phyloP scores from a whole-genome alignment of 768 basidiomycete species.

The Trametes meyenii region DNA sequence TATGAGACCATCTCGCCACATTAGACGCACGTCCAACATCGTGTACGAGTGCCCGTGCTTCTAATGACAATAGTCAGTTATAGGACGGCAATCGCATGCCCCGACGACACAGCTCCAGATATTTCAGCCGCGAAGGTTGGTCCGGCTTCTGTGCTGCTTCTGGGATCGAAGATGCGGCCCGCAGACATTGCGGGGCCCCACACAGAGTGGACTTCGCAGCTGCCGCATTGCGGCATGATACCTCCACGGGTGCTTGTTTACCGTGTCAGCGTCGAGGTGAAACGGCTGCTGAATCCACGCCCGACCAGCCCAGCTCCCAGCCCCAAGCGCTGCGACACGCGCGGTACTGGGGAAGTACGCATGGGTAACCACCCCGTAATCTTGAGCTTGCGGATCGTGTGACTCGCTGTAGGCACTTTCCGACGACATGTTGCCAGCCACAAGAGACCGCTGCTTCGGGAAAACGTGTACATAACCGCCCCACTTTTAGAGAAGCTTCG shows the following conservation, averaged over 20 bases:
- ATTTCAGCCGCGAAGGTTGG: background rate
- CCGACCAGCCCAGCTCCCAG: too few species aligned
- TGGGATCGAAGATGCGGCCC: background rate
- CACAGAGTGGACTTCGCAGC: background rate
- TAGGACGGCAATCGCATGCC: too few species aligned
- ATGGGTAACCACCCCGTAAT: slow-evolving; percentile 1
- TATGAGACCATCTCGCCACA: too few species aligned
- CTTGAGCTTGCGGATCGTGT: slow-evolving; percentile 5
- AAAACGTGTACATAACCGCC: background rate
- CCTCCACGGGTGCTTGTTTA: background rate
- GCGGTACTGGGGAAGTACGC: too few species aligned
- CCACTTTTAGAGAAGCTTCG: background rate
- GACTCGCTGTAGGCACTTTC: background rate
- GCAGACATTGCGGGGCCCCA: background rate
- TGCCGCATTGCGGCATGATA: background rate
- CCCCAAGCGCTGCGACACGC: too few species aligned
- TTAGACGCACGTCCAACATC: too few species aligned
- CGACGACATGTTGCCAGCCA: background rate
- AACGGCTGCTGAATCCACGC: background rate
- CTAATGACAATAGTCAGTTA: too few species aligned
- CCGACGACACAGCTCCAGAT: too few species aligned
- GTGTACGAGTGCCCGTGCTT: too few species aligned
- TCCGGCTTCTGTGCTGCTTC: background rate
- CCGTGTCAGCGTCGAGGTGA: background rate
- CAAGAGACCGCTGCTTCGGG: background rate